phyloP scores from a whole-genome alignment of 2,329 filamentous ascomycete species.

The Myriangium duriaei region DNA sequence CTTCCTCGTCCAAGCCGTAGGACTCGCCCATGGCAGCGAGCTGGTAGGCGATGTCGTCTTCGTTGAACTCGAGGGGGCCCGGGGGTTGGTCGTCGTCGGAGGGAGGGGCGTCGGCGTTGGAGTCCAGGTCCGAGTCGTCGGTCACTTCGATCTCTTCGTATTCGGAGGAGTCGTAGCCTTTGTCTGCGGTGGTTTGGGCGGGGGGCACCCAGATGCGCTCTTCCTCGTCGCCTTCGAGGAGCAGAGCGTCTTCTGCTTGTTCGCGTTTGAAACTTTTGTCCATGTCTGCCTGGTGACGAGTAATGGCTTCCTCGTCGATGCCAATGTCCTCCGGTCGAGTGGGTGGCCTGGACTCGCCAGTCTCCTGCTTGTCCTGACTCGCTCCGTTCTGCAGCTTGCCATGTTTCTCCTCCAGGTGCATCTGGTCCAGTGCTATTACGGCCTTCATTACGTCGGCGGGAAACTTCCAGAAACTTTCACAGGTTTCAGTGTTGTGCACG shows the following conservation, averaged over 20 bases:
- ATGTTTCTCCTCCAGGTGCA: conserved; percentile 56
- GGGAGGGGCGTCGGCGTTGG: conserved; percentile 29
- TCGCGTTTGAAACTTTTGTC: conserved; percentile 34
- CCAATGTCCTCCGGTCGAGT: not conserved
- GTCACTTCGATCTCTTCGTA: conserved; percentile 70
- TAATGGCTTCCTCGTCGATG: conserved; percentile 22
- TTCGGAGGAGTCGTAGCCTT: conserved; percentile 12
- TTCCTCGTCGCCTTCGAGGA: conserved; percentile 36
- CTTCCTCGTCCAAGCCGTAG: conserved; percentile 65
- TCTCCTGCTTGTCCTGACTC: conserved; percentile 14
- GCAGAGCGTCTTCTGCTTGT: conserved; percentile 62
- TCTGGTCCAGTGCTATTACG: conserved; percentile 51
- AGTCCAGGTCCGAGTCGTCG: conserved; percentile 39
- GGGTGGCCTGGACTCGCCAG: conserved; percentile 10
- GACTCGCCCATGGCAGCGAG: conserved; percentile 78
- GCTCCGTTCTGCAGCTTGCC: conserved; percentile 27
- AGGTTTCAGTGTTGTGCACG: conserved; percentile 75
- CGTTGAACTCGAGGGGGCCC: conserved; percentile 64
- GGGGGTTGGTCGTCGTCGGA: not conserved
- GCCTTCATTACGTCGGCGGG: conserved; percentile 74
- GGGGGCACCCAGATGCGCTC: conserved; percentile 24
- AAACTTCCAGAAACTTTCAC: conserved; percentile 90
- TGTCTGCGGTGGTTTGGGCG: not conserved
- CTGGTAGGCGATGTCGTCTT: conserved; percentile 90
- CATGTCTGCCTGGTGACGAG: conserved; percentile 19